phyloP scores from a whole-genome alignment of 1,284 basidiomycete genomes.

The Sanghuangporus sanghuang region DNA sequence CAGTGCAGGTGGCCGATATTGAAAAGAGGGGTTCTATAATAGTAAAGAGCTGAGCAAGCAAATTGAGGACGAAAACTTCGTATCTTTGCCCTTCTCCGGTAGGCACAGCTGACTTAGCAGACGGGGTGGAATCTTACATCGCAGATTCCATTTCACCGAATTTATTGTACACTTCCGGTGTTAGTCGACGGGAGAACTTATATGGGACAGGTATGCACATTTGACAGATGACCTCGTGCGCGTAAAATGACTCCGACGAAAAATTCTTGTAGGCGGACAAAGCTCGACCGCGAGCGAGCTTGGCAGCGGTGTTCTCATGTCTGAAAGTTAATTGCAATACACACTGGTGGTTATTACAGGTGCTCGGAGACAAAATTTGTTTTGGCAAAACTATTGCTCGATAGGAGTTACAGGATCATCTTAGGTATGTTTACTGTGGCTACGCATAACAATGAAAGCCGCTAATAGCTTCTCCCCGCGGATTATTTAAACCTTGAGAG shows the following conservation, averaged over 20 bases:
- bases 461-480: slow-evolving; percentile 18
- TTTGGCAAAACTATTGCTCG: not conserved
- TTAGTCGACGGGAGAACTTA: slow-evolving; percentile 6
- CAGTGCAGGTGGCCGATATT: no score
- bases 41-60: slow-evolving; percentile 20
- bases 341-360: not conserved
- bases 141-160: slow-evolving; percentile 24
- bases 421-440: not conserved
- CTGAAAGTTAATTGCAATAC: not conserved
- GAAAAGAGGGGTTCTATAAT: no score
- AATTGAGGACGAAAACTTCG: slow-evolving; percentile 23
- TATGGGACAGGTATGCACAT: slow-evolving; percentile 17
- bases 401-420: slow-evolving; percentile 6
- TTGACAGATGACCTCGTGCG: not conserved
- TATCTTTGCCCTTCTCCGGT: slow-evolving; percentile 5
- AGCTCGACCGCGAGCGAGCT: slow-evolving; percentile 9
- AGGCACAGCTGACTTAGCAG: not conserved
- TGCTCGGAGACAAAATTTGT: not conserved
- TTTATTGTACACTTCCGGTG: slow-evolving; percentile 22
- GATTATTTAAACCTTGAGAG: slow-evolving; percentile 38
- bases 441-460: slow-evolving; percentile 3
- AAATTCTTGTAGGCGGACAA: slow-evolving; percentile 1
- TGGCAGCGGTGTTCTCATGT: slow-evolving; percentile 6
- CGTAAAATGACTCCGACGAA: not conserved
- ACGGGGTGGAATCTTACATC: not conserved